Base-by-base conservation (phyloP, 495 filamentous ascomycete genomes). In the Aspergillus cavernicola region DNA sequence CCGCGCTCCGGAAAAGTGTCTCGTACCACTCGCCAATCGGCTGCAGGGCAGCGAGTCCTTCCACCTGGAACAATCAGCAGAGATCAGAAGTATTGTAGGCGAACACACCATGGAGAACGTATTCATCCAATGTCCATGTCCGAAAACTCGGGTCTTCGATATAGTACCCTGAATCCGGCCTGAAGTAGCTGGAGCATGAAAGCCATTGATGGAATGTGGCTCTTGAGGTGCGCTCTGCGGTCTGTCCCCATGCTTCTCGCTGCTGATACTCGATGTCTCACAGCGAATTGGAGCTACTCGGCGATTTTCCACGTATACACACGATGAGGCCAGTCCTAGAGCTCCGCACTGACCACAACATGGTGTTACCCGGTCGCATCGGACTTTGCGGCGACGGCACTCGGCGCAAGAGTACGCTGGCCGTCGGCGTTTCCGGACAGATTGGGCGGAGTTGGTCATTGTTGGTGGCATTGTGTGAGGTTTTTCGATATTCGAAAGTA, bases 111-210 rank as follows among this genome's bases (percentile, higher is more conserved):
- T 50, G 6, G 67, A 46, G 5, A 58, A 44, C 16, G 62, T 29
- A 43, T 49, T 65, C 62, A 68, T 69, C 66, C 66, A 69, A 56
- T 69, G 66, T 3, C 66, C 62, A 11, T 56, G 36, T 6, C 64
- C 64, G 28, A 56, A 66, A 13, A 69, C 42, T 18, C 66, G 46
- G 16, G 66, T 69, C 45, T 69, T 69, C 18, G 58, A 58, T n/a
- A 62, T 6, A 5, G 57, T 47, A 24, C 63, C 66, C 16, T 37
- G 53, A 28, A 68, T 64, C 4, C 26, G 24, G 15, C n/a, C 2
- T n/a, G 18, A 15, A 2, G 3, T n/a, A 22, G 28, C 10, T 12
- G 19, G 26, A 31, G 24, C 12, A 6, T 35, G 20, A 1, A n/a
- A n/a, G n/a, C n/a, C n/a, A n/a, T n/a, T n/a, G n/a, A n/a, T n/a